Percentiles rank a stretch among this genome's conserved stretches.
Evolutionary conservation across 2,329 filamentous ascomycete species (phyloP).

Genomic region (Calycina marina): DNA sequence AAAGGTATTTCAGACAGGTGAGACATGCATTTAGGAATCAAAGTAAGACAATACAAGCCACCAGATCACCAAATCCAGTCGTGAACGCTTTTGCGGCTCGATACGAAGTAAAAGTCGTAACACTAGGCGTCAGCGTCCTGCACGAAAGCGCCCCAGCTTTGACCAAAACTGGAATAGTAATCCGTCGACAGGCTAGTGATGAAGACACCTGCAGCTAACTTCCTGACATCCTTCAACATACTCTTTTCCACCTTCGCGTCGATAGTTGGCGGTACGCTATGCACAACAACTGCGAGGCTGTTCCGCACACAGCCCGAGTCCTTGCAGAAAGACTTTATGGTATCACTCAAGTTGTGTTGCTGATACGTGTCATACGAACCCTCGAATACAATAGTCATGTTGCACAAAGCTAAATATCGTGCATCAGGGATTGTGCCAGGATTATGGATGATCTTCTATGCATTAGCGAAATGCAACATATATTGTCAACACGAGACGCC

Average conservation of each 20-base stretch:
- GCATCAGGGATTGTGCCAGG: background rate
- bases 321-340: background rate
- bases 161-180: constrained; percentile 2
- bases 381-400: background rate
- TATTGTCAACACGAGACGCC: background rate
- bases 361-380: background rate
- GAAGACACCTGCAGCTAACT: constrained; percentile 1
- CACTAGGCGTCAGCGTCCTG: too few species aligned
- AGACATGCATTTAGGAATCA: too few species aligned
- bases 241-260: background rate
- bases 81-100: too few species aligned
- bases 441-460: background rate
- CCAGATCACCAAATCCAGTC: too few species aligned
- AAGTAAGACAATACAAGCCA: too few species aligned
- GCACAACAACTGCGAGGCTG: too few species aligned
- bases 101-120: too few species aligned
- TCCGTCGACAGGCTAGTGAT: background rate
- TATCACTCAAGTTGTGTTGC: background rate
- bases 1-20: too few species aligned
- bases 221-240: background rate
- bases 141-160: constrained; percentile 1
- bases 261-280: too few species aligned
- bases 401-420: background rate
- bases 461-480: background rate
- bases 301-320: background rate